Evolutionary conservation across 306 rosid genomes (phyloP), one percentile per base, ranked within the genome.

Genomic region (Alnus glutinosa): DNA sequence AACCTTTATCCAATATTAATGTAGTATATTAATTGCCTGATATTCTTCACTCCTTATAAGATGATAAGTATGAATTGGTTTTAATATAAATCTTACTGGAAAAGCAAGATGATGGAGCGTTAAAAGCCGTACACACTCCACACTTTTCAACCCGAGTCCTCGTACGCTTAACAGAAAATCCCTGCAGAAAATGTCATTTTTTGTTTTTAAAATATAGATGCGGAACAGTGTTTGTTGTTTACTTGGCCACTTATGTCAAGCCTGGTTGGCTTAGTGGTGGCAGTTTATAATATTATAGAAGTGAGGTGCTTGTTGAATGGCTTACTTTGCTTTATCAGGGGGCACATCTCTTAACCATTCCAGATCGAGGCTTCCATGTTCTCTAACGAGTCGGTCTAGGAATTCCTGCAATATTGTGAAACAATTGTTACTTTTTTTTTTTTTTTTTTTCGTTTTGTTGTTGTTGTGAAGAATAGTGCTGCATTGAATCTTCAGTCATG

Each of bases 291-390:
- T 14, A 42, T 73, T 55, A 2, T 39, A 13, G 73, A 82, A 80
- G 81, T 73, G 68, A 55, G 13, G 63, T 75, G 46, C 64, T 57
- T 58, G 18, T 42, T 78, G 66, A 79, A 71, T 72, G 77, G 36
- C 95, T 73, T 89, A 95, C 98, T 95, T 95, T 74, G 84, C 83
- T 88, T 92, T 78, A 80, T 92, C 98, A 18, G 97, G 91, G 12
- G 97, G 98, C 79, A 90, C 97, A 78, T 92, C 86, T 88, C 98
- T 89, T 82, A 95, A 82, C 98, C 98, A 95, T 84, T 95, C 98
- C 76, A 95, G 92, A 76, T 95, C 92, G 15, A 90, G 87, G 89
- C 93, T 87, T 83, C 90, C 98, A 77, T 95, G 98, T 3, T 95
- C 98, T 79, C 68, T 84, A 73, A 91, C 94, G 59, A 95, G 75